Evolutionary conservation across 176 grass and related monocot species (phyloP).

Genomic region (Oryza punctata): DNA sequence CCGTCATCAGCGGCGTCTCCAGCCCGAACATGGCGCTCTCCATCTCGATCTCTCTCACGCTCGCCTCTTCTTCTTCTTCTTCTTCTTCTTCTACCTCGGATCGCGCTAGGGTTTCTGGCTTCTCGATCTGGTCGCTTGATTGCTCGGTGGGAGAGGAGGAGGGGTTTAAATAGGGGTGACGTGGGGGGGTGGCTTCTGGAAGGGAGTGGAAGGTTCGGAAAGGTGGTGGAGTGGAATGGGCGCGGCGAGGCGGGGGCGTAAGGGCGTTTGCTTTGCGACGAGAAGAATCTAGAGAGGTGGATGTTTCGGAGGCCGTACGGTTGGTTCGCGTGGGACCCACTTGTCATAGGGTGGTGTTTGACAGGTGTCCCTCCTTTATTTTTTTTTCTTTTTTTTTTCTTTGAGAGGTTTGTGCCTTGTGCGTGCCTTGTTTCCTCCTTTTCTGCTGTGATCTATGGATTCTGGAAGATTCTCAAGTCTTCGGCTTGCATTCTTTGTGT

Average conservation of each 20-base stretch:
- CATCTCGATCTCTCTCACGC: slow-evolving; percentile 22
- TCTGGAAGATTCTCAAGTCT: no score
- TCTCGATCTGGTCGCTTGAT: not conserved
- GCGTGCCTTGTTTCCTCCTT: no score
- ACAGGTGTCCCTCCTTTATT: not conserved
- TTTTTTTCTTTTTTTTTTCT: no score
- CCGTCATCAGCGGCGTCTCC: slow-evolving; percentile 60
- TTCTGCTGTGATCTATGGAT: no score
- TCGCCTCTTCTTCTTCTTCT: no score
- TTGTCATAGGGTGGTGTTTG: not conserved
- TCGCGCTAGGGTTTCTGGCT: not conserved
- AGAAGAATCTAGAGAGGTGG: slow-evolving; percentile 29
- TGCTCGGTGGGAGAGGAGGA: no score
- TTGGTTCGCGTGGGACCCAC: not conserved
- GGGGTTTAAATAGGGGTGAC: slow-evolving; percentile 18
- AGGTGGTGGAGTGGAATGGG: slow-evolving; percentile 11
- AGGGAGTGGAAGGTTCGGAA: slow-evolving; percentile 54
- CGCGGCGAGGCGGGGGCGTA: not conserved
- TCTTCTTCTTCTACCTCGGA: not conserved
- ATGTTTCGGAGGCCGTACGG: no score
- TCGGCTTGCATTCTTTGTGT: no score
- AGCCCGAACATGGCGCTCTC: slow-evolving; percentile 57
- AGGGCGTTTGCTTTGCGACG: not conserved
- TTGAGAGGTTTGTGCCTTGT: no score
- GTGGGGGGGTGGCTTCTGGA: slow-evolving; percentile 18